Evolutionary conservation across 805 yeast species (phyloP).

Genomic region (Suhomyces kilbournensis): DNA sequence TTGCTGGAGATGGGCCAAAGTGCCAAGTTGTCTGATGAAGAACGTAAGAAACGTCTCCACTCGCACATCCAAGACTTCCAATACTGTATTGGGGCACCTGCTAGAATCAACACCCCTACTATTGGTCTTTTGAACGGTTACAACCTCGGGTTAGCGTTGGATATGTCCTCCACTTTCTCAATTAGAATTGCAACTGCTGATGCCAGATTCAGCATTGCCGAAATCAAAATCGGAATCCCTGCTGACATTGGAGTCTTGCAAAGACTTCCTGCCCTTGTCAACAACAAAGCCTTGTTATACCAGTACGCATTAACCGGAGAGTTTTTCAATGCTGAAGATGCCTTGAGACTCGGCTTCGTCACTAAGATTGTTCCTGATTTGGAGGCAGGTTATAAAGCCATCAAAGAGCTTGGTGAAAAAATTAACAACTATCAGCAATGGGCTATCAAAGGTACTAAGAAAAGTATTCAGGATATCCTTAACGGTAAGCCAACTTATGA

Average conservation of each 20-base stretch:
- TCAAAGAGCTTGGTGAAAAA: slow-evolving; percentile 46
- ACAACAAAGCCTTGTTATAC: slow-evolving; percentile 55
- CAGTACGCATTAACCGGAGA: slow-evolving; percentile 65
- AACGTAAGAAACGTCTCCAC: slow-evolving; percentile 22
- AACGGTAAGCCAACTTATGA: slow-evolving; percentile 36
- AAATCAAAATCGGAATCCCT: slow-evolving; percentile 68
- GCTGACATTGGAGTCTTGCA: slow-evolving; percentile 81
- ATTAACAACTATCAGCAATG: slow-evolving; percentile 51
- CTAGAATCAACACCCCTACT: slow-evolving; percentile 55
- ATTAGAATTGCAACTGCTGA: slow-evolving; percentile 56
- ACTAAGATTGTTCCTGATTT: slow-evolving; percentile 44
- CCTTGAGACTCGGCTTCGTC: slow-evolving; percentile 54
- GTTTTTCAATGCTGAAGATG: slow-evolving; percentile 52
- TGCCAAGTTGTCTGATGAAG: slow-evolving; percentile 14
- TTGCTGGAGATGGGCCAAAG: slow-evolving; percentile 5
- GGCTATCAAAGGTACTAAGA: slow-evolving; percentile 66
- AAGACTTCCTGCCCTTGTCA: slow-evolving; percentile 53
- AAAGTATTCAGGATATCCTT: slow-evolving; percentile 42
- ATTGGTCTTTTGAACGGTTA: slow-evolving; percentile 66
- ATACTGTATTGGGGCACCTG: slow-evolving; percentile 47
- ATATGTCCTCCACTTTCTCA: slow-evolving; percentile 56
- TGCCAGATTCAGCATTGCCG: slow-evolving; percentile 57
- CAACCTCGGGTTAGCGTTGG: slow-evolving; percentile 64
- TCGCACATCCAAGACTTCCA: slow-evolving; percentile 57
- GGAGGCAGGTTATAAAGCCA: slow-evolving; percentile 47